These are phyloP conservation scores for Stropharia rugosoannulata DNA, from an alignment of 768 basidiomycete genomes.

Conservation along the genomic window DNA sequence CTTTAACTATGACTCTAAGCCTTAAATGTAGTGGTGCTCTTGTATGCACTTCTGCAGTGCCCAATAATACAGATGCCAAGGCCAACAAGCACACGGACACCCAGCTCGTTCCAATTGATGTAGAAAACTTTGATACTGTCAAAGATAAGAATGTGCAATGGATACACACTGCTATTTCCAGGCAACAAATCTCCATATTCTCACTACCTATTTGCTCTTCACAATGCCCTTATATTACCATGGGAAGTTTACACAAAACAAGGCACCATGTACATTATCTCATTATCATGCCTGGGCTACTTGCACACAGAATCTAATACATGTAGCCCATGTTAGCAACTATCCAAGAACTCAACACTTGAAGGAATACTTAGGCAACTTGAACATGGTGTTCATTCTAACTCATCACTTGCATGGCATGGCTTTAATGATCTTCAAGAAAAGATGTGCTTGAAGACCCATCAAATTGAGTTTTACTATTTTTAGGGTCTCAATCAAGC, in stretches of 20 bases:
- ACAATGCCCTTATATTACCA: slow-evolving; percentile 11
- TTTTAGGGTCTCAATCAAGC: slow-evolving; percentile 16
- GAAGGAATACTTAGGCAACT: background rate
- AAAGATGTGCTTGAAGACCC: slow-evolving; percentile 6
- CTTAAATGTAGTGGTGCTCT: too few species aligned
- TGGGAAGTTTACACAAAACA: background rate
- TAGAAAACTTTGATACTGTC: background rate
- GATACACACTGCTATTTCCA: slow-evolving; percentile 15
- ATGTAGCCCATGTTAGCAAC: background rate
- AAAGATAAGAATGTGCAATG: background rate
- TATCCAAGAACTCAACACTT: background rate
- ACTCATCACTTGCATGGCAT: slow-evolving; percentile 13
- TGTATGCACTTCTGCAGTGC: too few species aligned
- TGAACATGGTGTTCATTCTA: slow-evolving; percentile 9
- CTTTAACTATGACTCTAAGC: too few species aligned
- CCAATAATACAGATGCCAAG: too few species aligned
- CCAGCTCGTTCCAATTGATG: too few species aligned
- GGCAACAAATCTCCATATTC: slow-evolving; percentile 19
- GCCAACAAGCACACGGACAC: too few species aligned
- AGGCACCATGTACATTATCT: background rate
- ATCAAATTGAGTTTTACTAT: slow-evolving; percentile 9
- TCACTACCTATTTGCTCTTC: slow-evolving; percentile 24
- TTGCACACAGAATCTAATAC: background rate
- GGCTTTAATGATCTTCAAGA: slow-evolving; percentile 12
- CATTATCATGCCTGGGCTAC: background rate